These are phyloP conservation scores for Nasturtium officinale DNA, from an alignment of 345 rosid species.

Conservation along the genomic window DNA sequence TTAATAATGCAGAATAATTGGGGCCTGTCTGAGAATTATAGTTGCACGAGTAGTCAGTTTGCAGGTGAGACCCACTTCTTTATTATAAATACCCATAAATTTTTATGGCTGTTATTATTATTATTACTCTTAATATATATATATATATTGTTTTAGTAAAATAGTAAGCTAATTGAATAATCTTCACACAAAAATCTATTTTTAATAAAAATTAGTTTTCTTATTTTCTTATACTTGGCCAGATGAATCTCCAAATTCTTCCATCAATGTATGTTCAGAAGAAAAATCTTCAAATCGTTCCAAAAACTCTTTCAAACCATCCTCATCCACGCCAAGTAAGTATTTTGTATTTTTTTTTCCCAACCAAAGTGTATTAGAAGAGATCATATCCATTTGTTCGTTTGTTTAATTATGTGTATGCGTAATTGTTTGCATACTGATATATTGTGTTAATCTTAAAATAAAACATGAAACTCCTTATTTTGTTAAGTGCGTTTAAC, in stretches of 20 bases:
- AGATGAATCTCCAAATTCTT: conserved; percentile 35
- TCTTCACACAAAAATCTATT: neutral
- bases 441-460: neutral
- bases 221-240: conserved; percentile 5
- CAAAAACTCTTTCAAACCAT: conserved; percentile 8
- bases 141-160: neutral
- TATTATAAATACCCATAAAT: conserved; percentile 16
- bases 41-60: conserved; percentile 52
- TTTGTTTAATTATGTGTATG: neutral
- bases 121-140: neutral
- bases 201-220: neutral
- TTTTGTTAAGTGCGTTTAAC: neutral
- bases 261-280: conserved; percentile 28
- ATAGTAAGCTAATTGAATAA: neutral
- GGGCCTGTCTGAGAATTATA: conserved; percentile 59
- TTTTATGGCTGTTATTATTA: no score
- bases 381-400: neutral
- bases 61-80: conserved; percentile 49
- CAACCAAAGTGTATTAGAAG: neutral
- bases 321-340: conserved; percentile 33
- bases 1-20: conserved; percentile 56
- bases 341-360: neutral
- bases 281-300: conserved; percentile 1
- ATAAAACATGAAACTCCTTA: neutral
- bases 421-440: neutral